phyloP scores from a whole-genome alignment of 1,139 yeast genomes.

The Lodderomyces orthopsilosis region DNA sequence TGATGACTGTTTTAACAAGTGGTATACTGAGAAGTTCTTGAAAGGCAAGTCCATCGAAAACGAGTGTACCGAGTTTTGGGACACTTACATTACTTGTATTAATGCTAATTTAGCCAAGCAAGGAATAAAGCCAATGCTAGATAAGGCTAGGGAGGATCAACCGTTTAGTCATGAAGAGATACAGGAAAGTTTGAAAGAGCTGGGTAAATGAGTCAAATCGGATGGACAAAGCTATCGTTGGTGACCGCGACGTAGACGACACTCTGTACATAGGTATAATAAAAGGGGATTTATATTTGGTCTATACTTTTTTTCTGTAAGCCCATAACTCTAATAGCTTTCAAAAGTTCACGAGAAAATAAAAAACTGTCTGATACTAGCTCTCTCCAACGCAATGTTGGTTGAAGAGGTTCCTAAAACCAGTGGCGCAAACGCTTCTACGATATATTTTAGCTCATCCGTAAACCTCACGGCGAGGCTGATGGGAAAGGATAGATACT shows the following conservation, averaged over 20 bases:
- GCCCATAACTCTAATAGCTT: too few species aligned
- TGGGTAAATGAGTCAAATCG: conserved; percentile 3
- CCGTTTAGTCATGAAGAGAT: conserved; percentile 57
- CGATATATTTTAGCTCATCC: conserved; percentile 45
- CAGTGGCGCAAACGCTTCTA: conserved; percentile 31
- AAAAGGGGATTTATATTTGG: too few species aligned
- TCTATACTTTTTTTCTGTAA: too few species aligned
- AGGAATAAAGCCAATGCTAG: conserved; percentile 80
- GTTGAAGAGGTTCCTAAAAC: conserved; percentile 47
- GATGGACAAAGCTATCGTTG: neutral
- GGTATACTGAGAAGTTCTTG: conserved; percentile 91
- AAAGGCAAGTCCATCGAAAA: conserved; percentile 71
- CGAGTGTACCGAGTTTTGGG: conserved; percentile 91
- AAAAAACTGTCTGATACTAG: neutral
- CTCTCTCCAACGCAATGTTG: conserved; percentile 28
- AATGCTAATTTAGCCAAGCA: conserved; percentile 69
- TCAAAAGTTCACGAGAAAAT: too few species aligned
- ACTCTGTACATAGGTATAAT: conserved; percentile 4
- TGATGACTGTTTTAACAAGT: conserved; percentile 88
- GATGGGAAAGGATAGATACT: conserved; percentile 11
- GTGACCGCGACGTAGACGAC: neutral
- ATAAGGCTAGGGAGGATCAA: conserved; percentile 87
- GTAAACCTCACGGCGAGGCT: conserved; percentile 45
- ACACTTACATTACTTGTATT: conserved; percentile 80
- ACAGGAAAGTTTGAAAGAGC: conserved; percentile 19